Evolutionary conservation across 306 rosid species (phyloP), one percentile per base, ranked within the genome.

Genomic region (Coriaria nepalensis): DNA sequence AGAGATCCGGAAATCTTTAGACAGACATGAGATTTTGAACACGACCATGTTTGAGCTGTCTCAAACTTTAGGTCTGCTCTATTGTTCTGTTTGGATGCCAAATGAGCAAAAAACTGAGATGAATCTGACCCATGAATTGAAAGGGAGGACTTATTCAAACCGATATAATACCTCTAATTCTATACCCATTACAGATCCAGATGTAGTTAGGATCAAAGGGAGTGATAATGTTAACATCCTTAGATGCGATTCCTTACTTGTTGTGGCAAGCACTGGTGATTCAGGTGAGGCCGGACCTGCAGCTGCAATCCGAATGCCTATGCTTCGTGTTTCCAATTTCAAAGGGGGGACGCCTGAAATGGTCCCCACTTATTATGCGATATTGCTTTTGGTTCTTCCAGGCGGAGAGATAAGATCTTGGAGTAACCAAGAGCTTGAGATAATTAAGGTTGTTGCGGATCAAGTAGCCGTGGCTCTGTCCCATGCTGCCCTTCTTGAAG

Each of bases 381-480:
- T 90, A 61, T 81, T 90, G 97, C 93, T 90, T 70, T 66, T 90
- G 68, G 79, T 81, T 58, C 95, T 90, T 50, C 97, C 97, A 35
- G 67, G 93, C 2, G 90, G 76, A 50, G 57, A 90, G 39, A 79
- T 72, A 34, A 72, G 95, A 73, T 69, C 77, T 62, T 90, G 97
- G 97, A 80, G 95, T 52, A 90, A 84, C 65, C 84, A 90, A 59
- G 93, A 81, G 66, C 49, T 90, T 76, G 97, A 90, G 62, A 78
- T 90, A 11, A 87, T 84, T 40, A 80, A 90, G 49, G 95, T 90
- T 46, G 95, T 90, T 49, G 95, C 97, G 4, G 95, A 90, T 65
- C 97, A 90, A 93, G 97, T 84, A 51, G 97, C 95, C 20, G 97
- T 88, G 52, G 97, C 97, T 63, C 95, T 88, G 59, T 88, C 97